These are phyloP conservation scores for Isabelozyma rhagii DNA, from an alignment of 805 yeast species.

Conservation along the genomic window DNA sequence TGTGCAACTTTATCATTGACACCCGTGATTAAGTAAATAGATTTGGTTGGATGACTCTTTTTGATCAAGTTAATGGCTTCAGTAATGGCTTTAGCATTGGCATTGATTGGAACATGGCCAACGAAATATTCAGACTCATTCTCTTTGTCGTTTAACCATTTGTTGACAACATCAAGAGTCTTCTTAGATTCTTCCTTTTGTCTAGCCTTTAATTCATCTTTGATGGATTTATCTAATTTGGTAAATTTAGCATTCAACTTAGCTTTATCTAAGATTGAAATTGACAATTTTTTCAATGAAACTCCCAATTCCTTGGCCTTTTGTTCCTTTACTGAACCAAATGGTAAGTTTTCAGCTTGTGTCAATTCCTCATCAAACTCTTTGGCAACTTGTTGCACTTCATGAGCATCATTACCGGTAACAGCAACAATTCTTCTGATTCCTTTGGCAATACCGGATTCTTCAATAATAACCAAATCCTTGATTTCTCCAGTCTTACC, in stretches of 20 bases:
- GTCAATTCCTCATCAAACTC: conserved; percentile 65
- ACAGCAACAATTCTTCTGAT: conserved; percentile 97
- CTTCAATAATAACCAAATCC: conserved; percentile 86
- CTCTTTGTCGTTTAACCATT: conserved; percentile 54
- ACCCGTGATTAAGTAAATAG: conserved; percentile 80
- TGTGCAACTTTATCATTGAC: conserved; percentile 79
- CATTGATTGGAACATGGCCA: conserved; percentile 62
- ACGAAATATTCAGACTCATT: conserved; percentile 60
- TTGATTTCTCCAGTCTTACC: conserved; percentile 89
- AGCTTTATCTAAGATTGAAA: conserved; percentile 79
- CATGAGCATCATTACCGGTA: conserved; percentile 86
- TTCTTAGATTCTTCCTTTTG: conserved; percentile 86
- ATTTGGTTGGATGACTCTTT: conserved; percentile 68
- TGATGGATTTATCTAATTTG: conserved; percentile 78
- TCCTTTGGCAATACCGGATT: conserved; percentile 98
- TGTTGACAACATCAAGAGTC: conserved; percentile 72
- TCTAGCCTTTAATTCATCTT: conserved; percentile 82
- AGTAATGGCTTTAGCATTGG: conserved; percentile 90
- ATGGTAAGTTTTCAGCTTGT: conserved; percentile 59
- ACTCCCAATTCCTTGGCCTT: conserved; percentile 82
- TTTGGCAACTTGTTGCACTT: conserved; percentile 79
- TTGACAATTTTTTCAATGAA: conserved; percentile 72
- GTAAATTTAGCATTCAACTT: conserved; percentile 69
- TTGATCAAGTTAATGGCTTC: conserved; percentile 87
- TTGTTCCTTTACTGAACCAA: conserved; percentile 77